phyloP scores from a whole-genome alignment of 2,329 filamentous ascomycete species.

The Sclerotinia borealis region DNA sequence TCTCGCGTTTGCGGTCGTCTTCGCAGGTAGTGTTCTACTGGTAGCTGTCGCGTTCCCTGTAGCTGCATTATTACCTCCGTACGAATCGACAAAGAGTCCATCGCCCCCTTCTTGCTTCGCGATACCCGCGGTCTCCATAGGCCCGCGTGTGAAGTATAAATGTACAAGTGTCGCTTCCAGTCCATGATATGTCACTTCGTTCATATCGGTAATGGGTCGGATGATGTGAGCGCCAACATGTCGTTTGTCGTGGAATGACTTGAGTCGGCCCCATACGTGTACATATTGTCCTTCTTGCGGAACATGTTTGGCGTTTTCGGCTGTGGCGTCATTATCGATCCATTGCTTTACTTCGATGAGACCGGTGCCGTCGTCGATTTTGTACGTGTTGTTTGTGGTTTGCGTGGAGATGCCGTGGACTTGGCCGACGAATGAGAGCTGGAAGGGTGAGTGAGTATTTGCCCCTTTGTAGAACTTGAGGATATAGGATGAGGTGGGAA shows the following conservation, averaged over 20 bases:
- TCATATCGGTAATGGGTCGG: conserved; percentile 73
- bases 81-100: conserved; percentile 34
- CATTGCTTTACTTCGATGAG: conserved; percentile 87
- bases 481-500: not conserved
- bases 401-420: conserved; percentile 82
- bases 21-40: conserved; percentile 33
- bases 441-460: conserved; percentile 24
- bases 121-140: conserved; percentile 35
- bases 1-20: conserved; percentile 50
- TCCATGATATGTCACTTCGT: conserved; percentile 89
- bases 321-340: conserved; percentile 46
- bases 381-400: conserved; percentile 86
- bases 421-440: conserved; percentile 85
- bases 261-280: conserved; percentile 78
- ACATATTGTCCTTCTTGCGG: conserved; percentile 72
- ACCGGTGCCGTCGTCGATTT: conserved; percentile 91
- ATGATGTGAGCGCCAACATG: conserved; percentile 77
- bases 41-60: conserved; percentile 18
- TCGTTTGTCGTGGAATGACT: conserved; percentile 75
- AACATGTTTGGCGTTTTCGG: conserved; percentile 41
- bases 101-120: conserved; percentile 34
- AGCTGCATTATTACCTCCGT: conserved; percentile 32
- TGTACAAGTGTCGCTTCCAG: conserved; percentile 88
- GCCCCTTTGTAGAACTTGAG: not conserved
- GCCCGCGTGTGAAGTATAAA: conserved; percentile 71